phyloP scores from a whole-genome alignment of 2,329 filamentous ascomycete species.

The Pestalotiopsis sp. region DNA sequence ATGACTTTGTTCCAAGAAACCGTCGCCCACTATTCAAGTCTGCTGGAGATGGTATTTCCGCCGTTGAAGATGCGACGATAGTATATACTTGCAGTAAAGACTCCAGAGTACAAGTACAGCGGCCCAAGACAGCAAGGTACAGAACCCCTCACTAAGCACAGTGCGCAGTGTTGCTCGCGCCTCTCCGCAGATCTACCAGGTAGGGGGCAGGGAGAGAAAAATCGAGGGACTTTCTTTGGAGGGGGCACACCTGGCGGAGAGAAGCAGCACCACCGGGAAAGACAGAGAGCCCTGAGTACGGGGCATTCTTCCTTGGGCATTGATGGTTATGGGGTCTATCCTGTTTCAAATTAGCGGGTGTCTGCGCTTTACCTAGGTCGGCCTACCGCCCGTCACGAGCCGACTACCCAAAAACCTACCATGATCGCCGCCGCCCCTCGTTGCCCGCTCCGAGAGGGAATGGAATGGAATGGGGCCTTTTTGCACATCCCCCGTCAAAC shows the following conservation, averaged over 20 bases:
- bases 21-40: too few relatives aligned
- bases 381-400: conserved; percentile 27
- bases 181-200: neutral
- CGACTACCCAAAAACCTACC: conserved; percentile 21
- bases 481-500: neutral
- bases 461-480: neutral
- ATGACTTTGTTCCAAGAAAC: too few relatives aligned
- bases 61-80: neutral
- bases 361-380: conserved; percentile 26
- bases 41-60: neutral
- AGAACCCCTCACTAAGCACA: neutral
- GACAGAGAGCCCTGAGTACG: conserved; percentile 8
- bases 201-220: neutral
- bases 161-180: neutral
- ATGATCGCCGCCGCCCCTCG: conserved; percentile 10
- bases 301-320: conserved; percentile 25
- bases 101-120: neutral
- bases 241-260: neutral
- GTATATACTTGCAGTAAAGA: neutral
- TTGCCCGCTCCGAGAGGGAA: neutral
- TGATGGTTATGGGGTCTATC: conserved; percentile 29
- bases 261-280: neutral
- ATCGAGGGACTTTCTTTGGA: neutral
- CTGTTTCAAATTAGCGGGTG: conserved; percentile 34
- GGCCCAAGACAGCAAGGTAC: neutral